A percentile compares a stretch with the other conserved stretches of the same genome.
Conservation (phyloP, 257 asterid genomes). For the Nicotiana benthamiana region DNA sequence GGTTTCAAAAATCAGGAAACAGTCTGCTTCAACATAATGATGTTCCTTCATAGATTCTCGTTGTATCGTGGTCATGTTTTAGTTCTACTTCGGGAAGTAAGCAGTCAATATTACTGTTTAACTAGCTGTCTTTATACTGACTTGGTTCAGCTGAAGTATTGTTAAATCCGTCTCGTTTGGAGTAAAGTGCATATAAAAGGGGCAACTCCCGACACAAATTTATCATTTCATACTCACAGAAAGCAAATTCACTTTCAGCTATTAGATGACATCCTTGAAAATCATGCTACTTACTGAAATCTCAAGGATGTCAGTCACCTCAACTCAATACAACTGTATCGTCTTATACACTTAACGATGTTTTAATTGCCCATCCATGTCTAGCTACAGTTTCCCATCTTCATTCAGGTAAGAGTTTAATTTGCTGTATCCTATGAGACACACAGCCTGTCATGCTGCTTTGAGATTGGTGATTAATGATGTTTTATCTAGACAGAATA, state of each 20-base stretch:
- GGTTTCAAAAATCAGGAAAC: neutral
- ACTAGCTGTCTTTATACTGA: neutral
- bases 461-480: neutral
- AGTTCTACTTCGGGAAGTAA: neutral
- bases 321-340: constrained; percentile 47
- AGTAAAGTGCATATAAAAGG: neutral
- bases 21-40: neutral
- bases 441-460: neutral
- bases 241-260: constrained; percentile 12
- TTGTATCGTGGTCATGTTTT: neutral
- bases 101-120: neutral
- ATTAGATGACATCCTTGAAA: constrained; percentile 56
- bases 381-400: constrained; percentile 53
- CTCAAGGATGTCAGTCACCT: constrained; percentile 62
- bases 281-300: constrained; percentile 51
- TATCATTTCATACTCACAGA: neutral
- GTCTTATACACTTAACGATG: constrained; percentile 57
- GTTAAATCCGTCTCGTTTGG: neutral
- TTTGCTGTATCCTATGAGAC: neutral
- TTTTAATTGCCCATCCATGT: constrained; percentile 61
- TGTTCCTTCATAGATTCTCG: neutral
- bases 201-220: neutral
- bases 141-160: neutral
- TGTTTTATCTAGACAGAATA: constrained; percentile 31
- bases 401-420: constrained; percentile 44